Base-by-base conservation (phyloP, 2,329 filamentous ascomycete genomes). In the Colletotrichum eremochloae region DNA sequence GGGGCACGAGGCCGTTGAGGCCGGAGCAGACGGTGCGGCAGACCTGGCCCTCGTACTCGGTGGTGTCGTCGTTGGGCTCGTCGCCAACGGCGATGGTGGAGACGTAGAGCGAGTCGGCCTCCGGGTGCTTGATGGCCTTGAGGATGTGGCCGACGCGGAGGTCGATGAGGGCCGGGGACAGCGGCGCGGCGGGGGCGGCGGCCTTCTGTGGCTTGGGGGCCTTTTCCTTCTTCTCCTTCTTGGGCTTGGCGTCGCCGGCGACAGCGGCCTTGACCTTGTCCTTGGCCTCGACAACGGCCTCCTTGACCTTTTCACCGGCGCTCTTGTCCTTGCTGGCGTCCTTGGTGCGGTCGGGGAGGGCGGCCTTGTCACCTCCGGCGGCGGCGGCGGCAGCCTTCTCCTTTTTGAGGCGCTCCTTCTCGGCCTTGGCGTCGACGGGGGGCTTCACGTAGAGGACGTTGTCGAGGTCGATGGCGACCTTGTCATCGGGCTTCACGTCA, bases 1-100 rank as follows among this genome's bases (percentile, higher is more conserved):
- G 88, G 0, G 96, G 96, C 1, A 99, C 86, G 40, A 98, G 90
- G 9, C 96, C 96, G 82, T 97, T 98, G 75, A 99, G 89, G 38
- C 96, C 96, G 1, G 96, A 98, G 89, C 96, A 99, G 61, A 99
- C 96, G 20, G 96, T 99, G 58, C 96, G 93, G 78, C 95, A 94
- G 55, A 96, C 88, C 84, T 97, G 94, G 74, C 95, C 95, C 80
- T 97, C 95, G 82, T 94, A 94, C 84, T 97, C 94, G 77, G 91
- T 89, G 50, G 96, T 98, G 85, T 98, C 96, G 57, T 97, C 94
- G 74, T 94, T 94, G 7, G 94, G 88, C 72, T 92, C 87, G 83
- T 99, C 96, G 75, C 96, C 96, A 85, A 96, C 95, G 75, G 95
- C 94, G 79, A 99, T 97, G 66, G 95, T 98, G 74, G 94, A 97